Evolutionary conservation across 352 stramenopile genomes (phyloP).

Genomic region (Globisporangium parvum): DNA sequence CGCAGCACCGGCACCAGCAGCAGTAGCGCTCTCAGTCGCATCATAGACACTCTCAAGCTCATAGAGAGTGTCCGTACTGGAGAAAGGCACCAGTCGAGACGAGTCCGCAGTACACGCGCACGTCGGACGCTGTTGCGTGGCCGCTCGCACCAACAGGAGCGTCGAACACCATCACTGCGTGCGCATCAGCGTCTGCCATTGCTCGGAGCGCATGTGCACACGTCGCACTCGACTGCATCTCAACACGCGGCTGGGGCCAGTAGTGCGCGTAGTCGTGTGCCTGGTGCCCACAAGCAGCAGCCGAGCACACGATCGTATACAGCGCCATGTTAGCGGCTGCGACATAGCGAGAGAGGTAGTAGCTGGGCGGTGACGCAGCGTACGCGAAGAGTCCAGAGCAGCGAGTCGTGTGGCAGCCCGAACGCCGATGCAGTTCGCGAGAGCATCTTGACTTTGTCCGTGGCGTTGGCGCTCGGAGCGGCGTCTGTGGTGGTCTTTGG

Average conservation of each 20-base stretch:
- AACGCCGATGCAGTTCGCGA: slow-evolving; percentile 8
- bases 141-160: not conserved
- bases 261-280: slow-evolving; percentile 33
- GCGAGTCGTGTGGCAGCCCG: slow-evolving; percentile 4
- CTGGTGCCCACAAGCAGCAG: slow-evolving; percentile 12
- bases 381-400: slow-evolving; percentile 13
- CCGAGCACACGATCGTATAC: too few relatives aligned
- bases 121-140: slow-evolving; percentile 3
- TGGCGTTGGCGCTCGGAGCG: not conserved
- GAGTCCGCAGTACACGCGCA: slow-evolving; percentile 18
- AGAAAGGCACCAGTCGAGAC: slow-evolving; percentile 38
- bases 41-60: not conserved
- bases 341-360: not conserved
- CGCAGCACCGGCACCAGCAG: not conserved
- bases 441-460: slow-evolving; percentile 14
- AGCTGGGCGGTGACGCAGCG: too few relatives aligned
- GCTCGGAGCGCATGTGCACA: slow-evolving; percentile 26
- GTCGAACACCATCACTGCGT: slow-evolving; percentile 21
- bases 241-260: slow-evolving; percentile 33
- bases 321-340: not conserved
- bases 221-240: slow-evolving; percentile 19
- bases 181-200: slow-evolving; percentile 21
- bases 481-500: not conserved
- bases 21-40: not conserved
- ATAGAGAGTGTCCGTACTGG: slow-evolving; percentile 15